These are phyloP conservation scores for Arachis hypogaea DNA, from an alignment of 306 rosid genomes.

Conservation along the genomic window DNA sequence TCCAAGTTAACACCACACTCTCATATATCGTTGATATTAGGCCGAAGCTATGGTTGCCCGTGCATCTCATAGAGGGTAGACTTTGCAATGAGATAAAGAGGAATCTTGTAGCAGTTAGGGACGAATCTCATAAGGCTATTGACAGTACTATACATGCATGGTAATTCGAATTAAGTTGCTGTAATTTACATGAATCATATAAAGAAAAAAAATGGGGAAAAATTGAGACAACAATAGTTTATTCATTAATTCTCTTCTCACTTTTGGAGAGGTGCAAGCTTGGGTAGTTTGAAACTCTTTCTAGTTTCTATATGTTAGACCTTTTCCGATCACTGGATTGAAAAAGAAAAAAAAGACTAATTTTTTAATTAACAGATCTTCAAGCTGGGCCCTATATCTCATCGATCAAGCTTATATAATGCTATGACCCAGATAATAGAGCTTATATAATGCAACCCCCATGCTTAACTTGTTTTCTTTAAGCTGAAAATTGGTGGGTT, in stretches of 20 bases:
- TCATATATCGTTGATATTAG: constrained; percentile 75
- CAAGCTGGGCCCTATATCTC: too few relatives aligned
- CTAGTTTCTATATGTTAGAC: background rate
- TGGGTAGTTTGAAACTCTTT: constrained; percentile 1
- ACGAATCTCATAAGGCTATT: constrained; percentile 57
- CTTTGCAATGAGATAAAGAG: constrained; percentile 74
- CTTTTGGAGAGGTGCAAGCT: background rate
- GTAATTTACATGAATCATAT: constrained; percentile 24
- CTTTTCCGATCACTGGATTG: too few relatives aligned
- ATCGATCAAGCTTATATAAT: too few relatives aligned
- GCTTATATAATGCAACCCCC: too few relatives aligned
- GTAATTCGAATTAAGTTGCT: constrained; percentile 29
- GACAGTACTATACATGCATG: constrained; percentile 27
- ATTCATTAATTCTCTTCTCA: constrained; percentile 8
- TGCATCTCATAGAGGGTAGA: constrained; percentile 72
- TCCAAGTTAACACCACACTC: constrained; percentile 46
- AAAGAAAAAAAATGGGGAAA: background rate
- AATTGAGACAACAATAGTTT: constrained; percentile 21
- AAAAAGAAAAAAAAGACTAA: too few relatives aligned
- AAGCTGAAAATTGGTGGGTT: too few relatives aligned
- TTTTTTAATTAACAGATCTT: too few relatives aligned
- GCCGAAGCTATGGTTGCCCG: constrained; percentile 87
- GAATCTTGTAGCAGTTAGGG: constrained; percentile 70
- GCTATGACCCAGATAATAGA: too few relatives aligned
- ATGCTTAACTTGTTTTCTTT: too few relatives aligned